Base-by-base conservation (phyloP, 805 yeast species). In the Nakazawaea holstii region DNA sequence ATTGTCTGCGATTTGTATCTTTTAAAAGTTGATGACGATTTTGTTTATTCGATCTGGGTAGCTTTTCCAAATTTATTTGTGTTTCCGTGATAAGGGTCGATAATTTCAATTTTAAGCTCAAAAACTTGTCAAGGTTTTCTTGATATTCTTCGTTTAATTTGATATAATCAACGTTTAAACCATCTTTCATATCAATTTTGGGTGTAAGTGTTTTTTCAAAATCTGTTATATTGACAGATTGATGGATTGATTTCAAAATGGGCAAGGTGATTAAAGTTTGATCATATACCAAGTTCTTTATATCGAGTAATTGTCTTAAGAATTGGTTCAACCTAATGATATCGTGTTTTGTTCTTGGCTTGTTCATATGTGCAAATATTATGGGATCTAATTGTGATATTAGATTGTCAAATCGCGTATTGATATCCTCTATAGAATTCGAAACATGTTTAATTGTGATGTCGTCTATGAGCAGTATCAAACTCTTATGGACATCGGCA, bases 401-500 rank as follows among this genome's bases (percentile, higher is more conserved):
- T 15, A 44, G n/a, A 10, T 26, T 24, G 29, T 33, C 43, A 32
- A 30, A 43, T 29, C 11, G 13, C 28, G 28, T 28, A 35, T 39
- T 29, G 14, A 42, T 35, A 42, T 26, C 33, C n/a, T 28, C 28
- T 9, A 27, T 39, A 14, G 29, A 10, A 1, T 32, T 33, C n/a
- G 40, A 15, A 14, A 46, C 46, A 4, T 61, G 51, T 24, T 48
- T 46, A 8, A 53, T 45, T 45, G 65, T 49, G 8, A 73, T 51
- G 14, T 58, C 52, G 46, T 73, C 76, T 26, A 71, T 45, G 0
- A 60, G 50, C 14, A 52, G 41, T 4, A 69, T 49, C 11, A 72
- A 52, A 17, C 63, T 59, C n/a, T 54, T 50, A 48, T 71, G 67
- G 0, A 64, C 52, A 27, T 53, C 45, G 0, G 64, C 67, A 46